phyloP scores from a whole-genome alignment of 768 basidiomycete genomes.

The Clitopilus passeckerianus region DNA sequence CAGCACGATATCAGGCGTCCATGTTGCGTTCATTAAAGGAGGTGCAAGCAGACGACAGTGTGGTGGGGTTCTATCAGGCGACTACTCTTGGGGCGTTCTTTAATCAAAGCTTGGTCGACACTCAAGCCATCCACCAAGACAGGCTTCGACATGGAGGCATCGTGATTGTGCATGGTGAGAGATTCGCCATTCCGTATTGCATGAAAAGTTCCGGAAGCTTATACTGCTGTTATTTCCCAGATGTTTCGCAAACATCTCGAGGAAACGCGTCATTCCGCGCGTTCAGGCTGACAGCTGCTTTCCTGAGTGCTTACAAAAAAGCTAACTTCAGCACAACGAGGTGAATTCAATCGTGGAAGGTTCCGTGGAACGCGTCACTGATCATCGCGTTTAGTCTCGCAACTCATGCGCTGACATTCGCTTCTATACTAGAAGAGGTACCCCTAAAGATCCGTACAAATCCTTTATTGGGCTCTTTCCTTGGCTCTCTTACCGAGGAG shows the following conservation, averaged over 20 bases:
- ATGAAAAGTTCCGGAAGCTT: not conserved
- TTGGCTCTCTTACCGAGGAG: constrained; percentile 55
- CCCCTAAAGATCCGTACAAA: constrained; percentile 84
- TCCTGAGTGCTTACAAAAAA: constrained; percentile 78
- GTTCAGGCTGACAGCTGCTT: constrained; percentile 75
- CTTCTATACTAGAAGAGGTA: constrained; percentile 80
- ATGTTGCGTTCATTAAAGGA: constrained; percentile 89
- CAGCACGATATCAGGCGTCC: constrained; percentile 76
- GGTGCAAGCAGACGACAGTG: constrained; percentile 86
- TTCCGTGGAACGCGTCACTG: constrained; percentile 13
- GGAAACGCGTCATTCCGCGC: constrained; percentile 89
- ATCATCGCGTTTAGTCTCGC: constrained; percentile 49
- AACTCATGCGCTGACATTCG: constrained; percentile 78
- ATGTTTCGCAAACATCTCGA: constrained; percentile 70
- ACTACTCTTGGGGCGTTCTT: constrained; percentile 83
- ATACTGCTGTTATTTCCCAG: constrained; percentile 28
- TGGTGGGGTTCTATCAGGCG: constrained; percentile 93
- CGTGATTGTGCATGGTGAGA: constrained; percentile 77
- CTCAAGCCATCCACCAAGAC: constrained; percentile 82
- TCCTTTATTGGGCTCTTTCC: constrained; percentile 72
- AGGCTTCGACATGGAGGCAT: constrained; percentile 83
- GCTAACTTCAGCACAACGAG: constrained; percentile 82
- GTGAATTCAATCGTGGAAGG: constrained; percentile 32
- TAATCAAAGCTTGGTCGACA: constrained; percentile 75
- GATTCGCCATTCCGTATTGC: not conserved